phyloP scores from a whole-genome alignment of 306 rosid species.

The Hippophae tibetana region DNA sequence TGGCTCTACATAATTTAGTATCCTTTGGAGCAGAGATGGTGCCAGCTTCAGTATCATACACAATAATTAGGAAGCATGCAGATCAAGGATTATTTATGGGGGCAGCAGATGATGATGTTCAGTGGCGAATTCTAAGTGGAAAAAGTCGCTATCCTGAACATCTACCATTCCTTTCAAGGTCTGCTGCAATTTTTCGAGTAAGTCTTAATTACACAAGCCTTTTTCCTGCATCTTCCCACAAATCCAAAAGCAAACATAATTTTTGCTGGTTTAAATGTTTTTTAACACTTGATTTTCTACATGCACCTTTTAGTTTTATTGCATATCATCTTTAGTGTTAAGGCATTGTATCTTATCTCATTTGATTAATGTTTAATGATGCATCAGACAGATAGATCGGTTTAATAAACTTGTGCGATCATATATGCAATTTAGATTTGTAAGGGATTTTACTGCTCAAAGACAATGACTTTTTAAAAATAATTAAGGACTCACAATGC shows the following conservation, averaged over 20 bases:
- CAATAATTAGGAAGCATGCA: slow-evolving; percentile 57
- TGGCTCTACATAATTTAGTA: slow-evolving; percentile 57
- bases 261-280: background rate
- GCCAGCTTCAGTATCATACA: slow-evolving; percentile 45
- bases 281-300: too few species aligned
- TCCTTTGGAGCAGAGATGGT: slow-evolving; percentile 54
- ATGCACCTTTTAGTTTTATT: too few species aligned
- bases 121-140: slow-evolving; percentile 91
- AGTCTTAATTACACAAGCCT: slow-evolving; percentile 16
- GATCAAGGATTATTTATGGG: slow-evolving; percentile 54
- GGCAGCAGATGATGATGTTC: slow-evolving; percentile 47
- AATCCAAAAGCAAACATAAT: background rate
- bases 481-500: background rate
- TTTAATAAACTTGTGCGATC: too few species aligned
- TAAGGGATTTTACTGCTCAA: too few species aligned
- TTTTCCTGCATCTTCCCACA: background rate
- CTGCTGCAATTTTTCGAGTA: slow-evolving; percentile 92
- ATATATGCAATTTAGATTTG: too few species aligned
- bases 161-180: slow-evolving; percentile 83
- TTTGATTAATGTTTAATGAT: too few species aligned
- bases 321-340: too few species aligned
- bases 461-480: too few species aligned
- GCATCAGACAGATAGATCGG: too few species aligned
- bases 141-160: slow-evolving; percentile 87
- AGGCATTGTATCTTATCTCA: too few species aligned